Base-by-base conservation (phyloP, 139 green algal genomes). In the Limnomonas spitsbergensis region DNA sequence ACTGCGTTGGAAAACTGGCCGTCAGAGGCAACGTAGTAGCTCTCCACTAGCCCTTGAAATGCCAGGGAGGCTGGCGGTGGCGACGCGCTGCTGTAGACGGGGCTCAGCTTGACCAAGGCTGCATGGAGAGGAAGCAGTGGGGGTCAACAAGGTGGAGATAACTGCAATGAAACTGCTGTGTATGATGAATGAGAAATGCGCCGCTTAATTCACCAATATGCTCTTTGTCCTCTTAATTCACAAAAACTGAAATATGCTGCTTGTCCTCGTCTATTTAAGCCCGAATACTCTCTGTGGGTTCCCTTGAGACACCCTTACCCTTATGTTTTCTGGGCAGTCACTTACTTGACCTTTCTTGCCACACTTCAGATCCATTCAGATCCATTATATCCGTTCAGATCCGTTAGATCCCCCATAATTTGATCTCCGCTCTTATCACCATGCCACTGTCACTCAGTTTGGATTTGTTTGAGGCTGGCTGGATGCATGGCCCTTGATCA, bases 31-130 rank as follows among this genome's bases (percentile, higher is more conserved):
- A 37, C 61, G 24, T 72, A 72, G 61, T 72, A 72, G 27, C 27
- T 72, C 61, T 72, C 61, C 29, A 72, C 27, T 36, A 72, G 26
- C 7, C 61, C 61, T 37, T 72, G 61, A 20, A 72, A 72, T 7
- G 61, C 9, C 61, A 72, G 26, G 26, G 61, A 34, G 9, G 29
- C 29, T 34, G 61, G 61, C 9, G 61, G 61, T 72, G 27, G 9
- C 26, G 61, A 72, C 9, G 26, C 26, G 61, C 7, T 20, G 20
- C 14, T 37, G 61, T 72, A 72, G 27, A 72, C 9, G 7, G 61
- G 61, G 61, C 61, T 72, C 61, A 39, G 61, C 9, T 7, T 7
- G 27, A 24, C 24, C 9, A 72, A 20, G 61, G 9, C 61, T 72
- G 61, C 29, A 72, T 24, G 9, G 27, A 24, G 27, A 72, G 29